phyloP scores from a whole-genome alignment of 768 basidiomycete species.

The Agrocybe pediades region DNA sequence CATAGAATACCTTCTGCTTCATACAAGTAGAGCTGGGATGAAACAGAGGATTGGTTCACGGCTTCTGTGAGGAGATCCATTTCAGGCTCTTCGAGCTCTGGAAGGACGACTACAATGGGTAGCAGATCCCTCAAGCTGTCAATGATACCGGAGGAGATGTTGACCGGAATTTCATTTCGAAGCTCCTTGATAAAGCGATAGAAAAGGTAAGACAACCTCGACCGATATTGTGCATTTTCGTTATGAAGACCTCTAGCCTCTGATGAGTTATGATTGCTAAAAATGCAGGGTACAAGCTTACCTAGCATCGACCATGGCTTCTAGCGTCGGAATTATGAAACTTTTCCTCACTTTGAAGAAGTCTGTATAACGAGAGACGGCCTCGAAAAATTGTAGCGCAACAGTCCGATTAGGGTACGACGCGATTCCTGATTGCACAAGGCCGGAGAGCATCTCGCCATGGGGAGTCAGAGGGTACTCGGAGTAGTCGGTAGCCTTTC shows the following conservation, averaged over 20 bases:
- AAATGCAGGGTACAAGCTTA: slow-evolving; percentile 36
- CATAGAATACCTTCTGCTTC: slow-evolving; percentile 88
- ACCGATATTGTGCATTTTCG: slow-evolving; percentile 63
- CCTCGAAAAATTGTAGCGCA: slow-evolving; percentile 90
- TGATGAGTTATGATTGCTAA: background rate
- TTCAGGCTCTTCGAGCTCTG: slow-evolving; percentile 75
- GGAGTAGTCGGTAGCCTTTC: slow-evolving; percentile 70
- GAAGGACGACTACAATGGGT: slow-evolving; percentile 71
- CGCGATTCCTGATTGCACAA: slow-evolving; percentile 82
- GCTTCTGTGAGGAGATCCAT: slow-evolving; percentile 78
- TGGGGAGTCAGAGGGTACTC: slow-evolving; percentile 85
- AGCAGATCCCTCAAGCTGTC: slow-evolving; percentile 78
- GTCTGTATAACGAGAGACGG: slow-evolving; percentile 87
- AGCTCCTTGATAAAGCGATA: slow-evolving; percentile 88
- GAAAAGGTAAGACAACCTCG: slow-evolving; percentile 90
- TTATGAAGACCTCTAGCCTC: slow-evolving; percentile 83
- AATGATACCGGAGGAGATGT: slow-evolving; percentile 72
- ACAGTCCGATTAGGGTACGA: slow-evolving; percentile 85
- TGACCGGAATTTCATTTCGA: slow-evolving; percentile 72
- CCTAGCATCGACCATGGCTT: slow-evolving; percentile 86
- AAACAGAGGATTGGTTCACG: slow-evolving; percentile 74
- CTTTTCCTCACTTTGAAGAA: slow-evolving; percentile 95
- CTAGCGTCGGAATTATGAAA: slow-evolving; percentile 82
- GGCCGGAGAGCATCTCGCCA: slow-evolving; percentile 85
- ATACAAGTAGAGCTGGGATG: slow-evolving; percentile 92